A percentile compares a stretch with the other conserved stretches of the same genome.
Conservation (phyloP, 2,329 filamentous ascomycete genomes). For the Conoideocrella luteorostrata region DNA sequence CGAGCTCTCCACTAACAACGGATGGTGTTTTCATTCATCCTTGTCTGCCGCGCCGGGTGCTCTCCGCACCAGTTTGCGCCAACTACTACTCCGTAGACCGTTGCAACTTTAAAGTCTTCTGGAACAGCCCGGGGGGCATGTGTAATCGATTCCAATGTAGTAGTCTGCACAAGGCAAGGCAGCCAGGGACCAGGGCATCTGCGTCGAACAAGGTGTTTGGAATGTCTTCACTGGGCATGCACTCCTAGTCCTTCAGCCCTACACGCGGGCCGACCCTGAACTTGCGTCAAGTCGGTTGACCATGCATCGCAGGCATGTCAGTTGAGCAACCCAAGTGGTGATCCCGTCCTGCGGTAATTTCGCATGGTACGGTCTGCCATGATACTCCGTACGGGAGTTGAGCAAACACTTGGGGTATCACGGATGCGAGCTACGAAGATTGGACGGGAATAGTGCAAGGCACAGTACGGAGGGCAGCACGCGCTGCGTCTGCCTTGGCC, state of each 20-base stretch:
- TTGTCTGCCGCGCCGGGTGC: constrained; percentile 1
- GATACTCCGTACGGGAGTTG: no score
- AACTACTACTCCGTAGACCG: neutral
- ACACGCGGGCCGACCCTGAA: constrained; percentile 9
- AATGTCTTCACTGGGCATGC: constrained; percentile 10
- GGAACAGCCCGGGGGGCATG: constrained; percentile 6
- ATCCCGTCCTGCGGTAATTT: no score
- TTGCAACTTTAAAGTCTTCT: constrained; percentile 8
- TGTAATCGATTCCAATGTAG: neutral
- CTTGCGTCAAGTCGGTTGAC: constrained; percentile 7
- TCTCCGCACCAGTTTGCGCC: constrained; percentile 4
- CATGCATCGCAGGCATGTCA: constrained; percentile 5
- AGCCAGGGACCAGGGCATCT: constrained; percentile 7
- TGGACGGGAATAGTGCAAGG: no score
- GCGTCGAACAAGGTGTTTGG: constrained; percentile 8
- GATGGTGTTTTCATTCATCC: constrained; percentile 3
- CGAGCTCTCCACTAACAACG: neutral
- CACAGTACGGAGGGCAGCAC: no score
- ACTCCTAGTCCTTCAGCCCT: constrained; percentile 9
- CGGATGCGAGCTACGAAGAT: no score
- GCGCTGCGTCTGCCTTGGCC: no score
- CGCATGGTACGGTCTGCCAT: no score
- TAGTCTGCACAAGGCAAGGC: neutral
- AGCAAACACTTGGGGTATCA: no score
- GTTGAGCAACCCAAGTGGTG: constrained; percentile 3